Evolutionary conservation across 164 flowering plant genomes (phyloP), one percentile per base, ranked within the genome.

Genomic region (Akebia trifoliata): DNA sequence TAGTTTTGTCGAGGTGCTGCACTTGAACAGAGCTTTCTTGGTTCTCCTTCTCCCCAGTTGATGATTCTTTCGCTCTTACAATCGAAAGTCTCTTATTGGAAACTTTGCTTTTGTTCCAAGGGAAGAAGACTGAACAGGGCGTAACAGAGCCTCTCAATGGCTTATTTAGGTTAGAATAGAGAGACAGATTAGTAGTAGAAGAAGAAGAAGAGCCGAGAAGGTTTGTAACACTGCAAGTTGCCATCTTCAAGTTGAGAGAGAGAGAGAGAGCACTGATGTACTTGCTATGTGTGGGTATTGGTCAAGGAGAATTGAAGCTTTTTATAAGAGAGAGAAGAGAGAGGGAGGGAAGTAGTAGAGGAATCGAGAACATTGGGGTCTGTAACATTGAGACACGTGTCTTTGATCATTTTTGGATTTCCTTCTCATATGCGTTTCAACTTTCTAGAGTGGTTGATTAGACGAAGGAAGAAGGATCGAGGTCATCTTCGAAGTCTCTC

Each of bases 11-110:
- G 17, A 11, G 50, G 4, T 74, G 75, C 2, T 74, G 75, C 2
- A 81, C 82, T 31, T 78, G 80, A 22, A 74, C 69, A 0, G 77
- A 45, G 35, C 8, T 18, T 8, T 21, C 56, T 8, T 39, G 29
- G 14, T 17, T 42, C 4, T 18, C 9, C 3, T 49, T 21, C 20
- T 51, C 64, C 6, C 42, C 63, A 1, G 54, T 24, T 10, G 60
- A n/a, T n/a, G n/a, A n/a, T n/a, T n/a, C 48, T 55, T 40, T 2
- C 2, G 36, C 47, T 21, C 3, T 43, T 9, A 17, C 24, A 3
- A 43, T 20, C 10, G 47, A 11, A 18, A 43, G 8, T 43, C 47
- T 37, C n/a, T 9, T 37, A 1, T 37, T 9, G 0, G 2, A 25
- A 0, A 43, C 47, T 21, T 25, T 6, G 2, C 8, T 43, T 6